Evolutionary conservation across 1,284 basidiomycete genomes (phyloP).

Genomic region (Ceratobasidium sp.): DNA sequence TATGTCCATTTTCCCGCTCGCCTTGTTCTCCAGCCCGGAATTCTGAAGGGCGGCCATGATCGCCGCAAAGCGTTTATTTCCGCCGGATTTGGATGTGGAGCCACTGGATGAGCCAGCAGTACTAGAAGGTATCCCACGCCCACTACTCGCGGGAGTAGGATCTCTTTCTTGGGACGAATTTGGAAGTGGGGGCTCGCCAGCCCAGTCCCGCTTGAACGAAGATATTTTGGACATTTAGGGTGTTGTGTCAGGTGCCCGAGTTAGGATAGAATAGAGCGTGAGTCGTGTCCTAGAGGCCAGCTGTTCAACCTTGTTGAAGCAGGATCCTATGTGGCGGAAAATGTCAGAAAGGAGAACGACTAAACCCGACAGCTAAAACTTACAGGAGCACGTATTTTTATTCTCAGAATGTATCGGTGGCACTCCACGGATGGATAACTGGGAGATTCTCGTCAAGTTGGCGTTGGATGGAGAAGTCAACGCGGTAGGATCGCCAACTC

Average conservation of each 20-base stretch:
- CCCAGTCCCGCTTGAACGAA: conserved; percentile 37
- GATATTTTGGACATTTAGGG: conserved; percentile 29
- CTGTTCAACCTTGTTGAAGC: not conserved
- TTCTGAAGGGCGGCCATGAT: conserved; percentile 32
- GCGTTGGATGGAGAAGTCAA: conserved; percentile 15
- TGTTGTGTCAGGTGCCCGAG: not conserved
- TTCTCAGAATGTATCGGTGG: not conserved
- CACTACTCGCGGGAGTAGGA: not conserved
- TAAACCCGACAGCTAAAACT: not conserved
- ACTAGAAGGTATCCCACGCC: not conserved
- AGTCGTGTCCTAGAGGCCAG: not conserved
- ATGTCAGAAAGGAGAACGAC: not conserved
- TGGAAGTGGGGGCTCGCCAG: conserved; percentile 8
- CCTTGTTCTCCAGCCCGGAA: conserved; percentile 18
- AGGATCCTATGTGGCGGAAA: conserved; percentile 2
- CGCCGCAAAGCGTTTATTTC: conserved; percentile 18
- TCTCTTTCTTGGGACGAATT: not conserved
- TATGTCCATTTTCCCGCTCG: conserved; percentile 14
- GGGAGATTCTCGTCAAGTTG: not conserved
- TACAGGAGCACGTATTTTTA: not conserved
- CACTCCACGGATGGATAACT: not conserved
- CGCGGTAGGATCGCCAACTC: not conserved
- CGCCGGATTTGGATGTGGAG: not conserved
- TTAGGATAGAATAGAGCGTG: not conserved
- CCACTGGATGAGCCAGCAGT: not conserved